Base-by-base conservation (phyloP, 352 stramenopile species). In the Pythium oligandrum region DNA sequence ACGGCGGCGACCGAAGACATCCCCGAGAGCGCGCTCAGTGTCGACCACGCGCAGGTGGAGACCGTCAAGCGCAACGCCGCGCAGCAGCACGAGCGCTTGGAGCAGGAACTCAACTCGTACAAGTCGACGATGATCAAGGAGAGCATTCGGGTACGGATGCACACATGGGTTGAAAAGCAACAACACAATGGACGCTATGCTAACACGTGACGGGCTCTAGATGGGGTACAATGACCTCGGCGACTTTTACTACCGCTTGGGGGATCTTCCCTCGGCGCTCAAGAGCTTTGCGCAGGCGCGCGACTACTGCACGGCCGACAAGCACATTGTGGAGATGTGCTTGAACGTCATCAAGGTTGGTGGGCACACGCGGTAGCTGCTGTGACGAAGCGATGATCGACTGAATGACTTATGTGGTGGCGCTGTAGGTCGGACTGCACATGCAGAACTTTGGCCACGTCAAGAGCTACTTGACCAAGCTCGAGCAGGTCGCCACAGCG, bases 111-210 rank as follows among this genome's bases (percentile, higher is more conserved):
- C 12, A 92, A 94, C 55, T 94, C 84, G 68, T 96, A 94, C 73
- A 96, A 96, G 66, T 93, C 82, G 36, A 94, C 78, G 11, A 88
- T 94, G 76, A 94, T 96, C 75, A 96, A 96, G 61, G 86, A 96
- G 57, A 94, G 83, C 70, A 96, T 96, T 56, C 74, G 86, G 52
- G 83, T 94, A 70, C 35, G 63, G 35, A 43, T 33, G 7, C 51
- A 26, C 17, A 26, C 17, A 26, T 26, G 17, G 17, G 17, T 26
- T 26, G 17, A 26, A 26, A 26, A 26, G 17, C 17, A 26, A 26
- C 17, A 26, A 26, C 17, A 26, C 17, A 26, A 26, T 26, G 17
- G 17, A 26, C 17, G 17, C 17, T 26, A 26, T 26, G 17, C 17
- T 26, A 45, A 3, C 53, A 30, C 30, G 2, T 50, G 17, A 40